phyloP scores from a whole-genome alignment of 768 basidiomycete species.

The Amanita rubescens region DNA sequence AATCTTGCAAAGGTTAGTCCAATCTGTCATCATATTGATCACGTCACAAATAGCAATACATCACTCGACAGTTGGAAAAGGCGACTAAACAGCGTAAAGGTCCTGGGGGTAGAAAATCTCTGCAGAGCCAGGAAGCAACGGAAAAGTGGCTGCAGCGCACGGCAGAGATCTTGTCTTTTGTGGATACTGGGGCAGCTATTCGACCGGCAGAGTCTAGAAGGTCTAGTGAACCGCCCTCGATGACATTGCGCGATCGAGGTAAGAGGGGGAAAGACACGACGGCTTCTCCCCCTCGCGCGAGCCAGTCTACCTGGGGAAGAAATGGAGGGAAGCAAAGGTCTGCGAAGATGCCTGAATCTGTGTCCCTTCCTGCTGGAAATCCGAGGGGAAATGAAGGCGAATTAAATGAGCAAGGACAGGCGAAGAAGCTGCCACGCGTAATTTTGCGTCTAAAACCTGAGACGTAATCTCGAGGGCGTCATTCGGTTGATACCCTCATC shows the following conservation, averaged over 20 bases:
- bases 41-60: neutral
- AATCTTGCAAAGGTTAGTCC: slow-evolving; percentile 51
- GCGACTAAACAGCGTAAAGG: slow-evolving; percentile 46
- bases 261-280: slow-evolving; percentile 32
- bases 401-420: slow-evolving; percentile 8
- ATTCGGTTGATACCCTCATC: neutral
- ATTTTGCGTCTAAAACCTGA: slow-evolving; percentile 45
- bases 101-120: slow-evolving; percentile 38
- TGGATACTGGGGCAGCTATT: slow-evolving; percentile 27
- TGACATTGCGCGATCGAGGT: slow-evolving; percentile 42
- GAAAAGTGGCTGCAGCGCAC: slow-evolving; percentile 59
- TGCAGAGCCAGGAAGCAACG: slow-evolving; percentile 18
- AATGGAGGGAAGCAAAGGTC: neutral
- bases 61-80: slow-evolving; percentile 49
- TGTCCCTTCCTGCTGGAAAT: neutral
- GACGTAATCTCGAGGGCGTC: neutral
- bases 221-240: slow-evolving; percentile 22
- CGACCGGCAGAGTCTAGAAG: slow-evolving; percentile 15
- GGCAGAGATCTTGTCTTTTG: slow-evolving; percentile 35
- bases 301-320: slow-evolving; percentile 1
- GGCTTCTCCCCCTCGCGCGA: slow-evolving; percentile 11
- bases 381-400: neutral
- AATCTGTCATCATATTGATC: neutral
- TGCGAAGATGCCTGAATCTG: neutral
- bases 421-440: slow-evolving; percentile 47